Percentiles rank a stretch among this genome's conserved stretches.
phyloP scores from a whole-genome alignment of 139 green algal species.

The Edaphochlamys debaryana region DNA sequence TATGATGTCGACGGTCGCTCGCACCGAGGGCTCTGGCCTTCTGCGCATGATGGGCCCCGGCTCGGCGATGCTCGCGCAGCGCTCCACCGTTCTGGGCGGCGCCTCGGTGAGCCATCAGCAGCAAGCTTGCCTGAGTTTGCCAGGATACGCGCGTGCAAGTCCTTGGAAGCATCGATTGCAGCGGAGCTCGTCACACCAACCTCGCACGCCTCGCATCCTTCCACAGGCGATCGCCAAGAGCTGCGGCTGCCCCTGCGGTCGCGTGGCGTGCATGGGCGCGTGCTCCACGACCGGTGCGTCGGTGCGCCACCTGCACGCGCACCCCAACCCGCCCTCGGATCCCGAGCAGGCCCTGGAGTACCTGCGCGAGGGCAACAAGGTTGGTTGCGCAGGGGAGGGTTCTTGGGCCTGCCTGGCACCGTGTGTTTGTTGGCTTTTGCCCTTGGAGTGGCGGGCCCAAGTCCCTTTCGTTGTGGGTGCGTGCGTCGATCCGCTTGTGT shows the following conservation, averaged over 20 bases:
- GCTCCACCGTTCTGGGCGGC: not conserved
- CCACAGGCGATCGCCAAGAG: constrained; percentile 4
- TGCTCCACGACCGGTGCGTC: no score
- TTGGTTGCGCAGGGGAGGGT: not conserved
- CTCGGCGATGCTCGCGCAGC: not conserved
- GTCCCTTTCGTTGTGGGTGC: not conserved
- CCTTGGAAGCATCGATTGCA: not conserved
- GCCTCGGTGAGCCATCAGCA: not conserved
- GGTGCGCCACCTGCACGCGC: not conserved
- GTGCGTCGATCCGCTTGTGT: not conserved
- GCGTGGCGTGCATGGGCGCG: not conserved
- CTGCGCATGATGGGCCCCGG: not conserved
- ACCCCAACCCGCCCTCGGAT: not conserved
- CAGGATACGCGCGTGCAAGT: not conserved
- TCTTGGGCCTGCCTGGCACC: not conserved
- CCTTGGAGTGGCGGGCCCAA: not conserved
- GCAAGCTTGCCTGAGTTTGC: not conserved
- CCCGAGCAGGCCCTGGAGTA: constrained; percentile 1
- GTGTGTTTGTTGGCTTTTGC: not conserved
- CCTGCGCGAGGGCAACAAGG: constrained; percentile 6
- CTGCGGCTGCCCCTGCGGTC: not conserved
- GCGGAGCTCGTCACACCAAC: not conserved
- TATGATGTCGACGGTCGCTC: constrained; percentile 4
- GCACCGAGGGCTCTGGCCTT: not conserved
- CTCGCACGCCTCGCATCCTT: not conserved